Percentiles rank a stretch among this genome's conserved stretches.
Conservation (phyloP, 345 rosid species). For the Sonneratia caseolaris region DNA sequence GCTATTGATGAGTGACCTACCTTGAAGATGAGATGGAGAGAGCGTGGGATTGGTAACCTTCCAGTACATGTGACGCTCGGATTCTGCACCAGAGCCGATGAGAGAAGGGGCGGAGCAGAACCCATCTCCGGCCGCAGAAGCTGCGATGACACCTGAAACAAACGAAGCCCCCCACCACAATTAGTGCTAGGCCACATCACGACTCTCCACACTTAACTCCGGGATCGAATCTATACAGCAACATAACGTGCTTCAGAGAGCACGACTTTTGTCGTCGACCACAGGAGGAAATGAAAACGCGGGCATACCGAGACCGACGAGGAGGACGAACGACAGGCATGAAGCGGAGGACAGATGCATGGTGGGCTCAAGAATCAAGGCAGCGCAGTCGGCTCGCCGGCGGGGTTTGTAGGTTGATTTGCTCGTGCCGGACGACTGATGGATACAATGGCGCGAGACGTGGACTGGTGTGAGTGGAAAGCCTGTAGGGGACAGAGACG, state of each 20-base stretch:
- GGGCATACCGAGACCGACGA: conserved; percentile 11
- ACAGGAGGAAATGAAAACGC: not conserved
- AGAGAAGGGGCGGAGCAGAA: conserved; percentile 62
- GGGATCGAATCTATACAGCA: not conserved
- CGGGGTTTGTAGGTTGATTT: not conserved
- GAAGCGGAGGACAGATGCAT: conserved; percentile 2
- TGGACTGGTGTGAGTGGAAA: not conserved
- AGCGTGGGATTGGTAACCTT: conserved; percentile 82
- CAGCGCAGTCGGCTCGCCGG: not conserved
- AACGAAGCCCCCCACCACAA: not conserved
- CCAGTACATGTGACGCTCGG: conserved; percentile 52
- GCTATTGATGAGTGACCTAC: conserved; percentile 15
- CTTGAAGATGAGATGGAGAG: conserved; percentile 79
- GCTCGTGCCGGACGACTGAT: not conserved
- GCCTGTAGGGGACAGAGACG: not conserved
- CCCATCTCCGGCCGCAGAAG: conserved; percentile 39
- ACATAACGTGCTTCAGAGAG: not conserved
- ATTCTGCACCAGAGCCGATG: conserved; percentile 21
- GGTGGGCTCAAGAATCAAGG: not conserved
- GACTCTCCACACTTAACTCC: not conserved
- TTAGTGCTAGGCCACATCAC: not conserved
- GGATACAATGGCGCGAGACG: not conserved
- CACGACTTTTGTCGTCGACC: not conserved
- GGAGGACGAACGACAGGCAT: not conserved
- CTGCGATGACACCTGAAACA: conserved; percentile 28